A percentile compares a stretch with the other conserved stretches of the same genome.
These are phyloP conservation scores for Boletus bicolor DNA, from an alignment of 768 basidiomycete genomes.

Conservation along the genomic window DNA sequence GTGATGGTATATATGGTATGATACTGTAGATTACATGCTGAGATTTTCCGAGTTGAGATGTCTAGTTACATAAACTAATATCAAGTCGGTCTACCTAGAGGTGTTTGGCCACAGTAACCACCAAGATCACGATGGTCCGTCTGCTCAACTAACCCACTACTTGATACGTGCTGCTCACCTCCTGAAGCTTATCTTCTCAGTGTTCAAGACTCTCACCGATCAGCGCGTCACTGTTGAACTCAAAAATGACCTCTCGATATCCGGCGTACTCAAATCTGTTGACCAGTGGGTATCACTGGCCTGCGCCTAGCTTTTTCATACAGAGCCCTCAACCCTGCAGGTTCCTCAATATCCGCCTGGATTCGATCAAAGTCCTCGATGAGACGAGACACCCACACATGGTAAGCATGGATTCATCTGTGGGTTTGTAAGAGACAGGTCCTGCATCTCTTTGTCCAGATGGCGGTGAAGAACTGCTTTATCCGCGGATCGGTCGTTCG, in stretches of 20 bases:
- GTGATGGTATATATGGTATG: not conserved
- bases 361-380: slow-evolving; percentile 89
- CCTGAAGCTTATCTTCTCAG: slow-evolving; percentile 82
- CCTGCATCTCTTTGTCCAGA: slow-evolving; percentile 44
- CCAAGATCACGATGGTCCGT: slow-evolving; percentile 26
- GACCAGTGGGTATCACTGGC: slow-evolving; percentile 71
- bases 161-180: slow-evolving; percentile 7
- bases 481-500: slow-evolving; percentile 98
- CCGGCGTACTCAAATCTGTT: slow-evolving; percentile 92
- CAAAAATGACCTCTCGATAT: slow-evolving; percentile 98
- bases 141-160: not conserved
- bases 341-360: slow-evolving; percentile 94
- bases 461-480: slow-evolving; percentile 99
- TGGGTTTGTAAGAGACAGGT: not conserved
- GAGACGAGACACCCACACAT: slow-evolving; percentile 96
- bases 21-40: not conserved
- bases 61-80: slow-evolving; percentile 1
- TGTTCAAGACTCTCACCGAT: slow-evolving; percentile 98
- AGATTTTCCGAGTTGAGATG: not conserved
- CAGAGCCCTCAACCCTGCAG: slow-evolving; percentile 37
- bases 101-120: not conserved
- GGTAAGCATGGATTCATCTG: slow-evolving; percentile 47
- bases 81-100: no score
- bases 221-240: slow-evolving; percentile 96
- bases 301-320: not conserved